These are phyloP conservation scores for Rhizophagus sp. DNA, from an alignment of 192 early-diverging fungal genomes.

Conservation along the genomic window DNA sequence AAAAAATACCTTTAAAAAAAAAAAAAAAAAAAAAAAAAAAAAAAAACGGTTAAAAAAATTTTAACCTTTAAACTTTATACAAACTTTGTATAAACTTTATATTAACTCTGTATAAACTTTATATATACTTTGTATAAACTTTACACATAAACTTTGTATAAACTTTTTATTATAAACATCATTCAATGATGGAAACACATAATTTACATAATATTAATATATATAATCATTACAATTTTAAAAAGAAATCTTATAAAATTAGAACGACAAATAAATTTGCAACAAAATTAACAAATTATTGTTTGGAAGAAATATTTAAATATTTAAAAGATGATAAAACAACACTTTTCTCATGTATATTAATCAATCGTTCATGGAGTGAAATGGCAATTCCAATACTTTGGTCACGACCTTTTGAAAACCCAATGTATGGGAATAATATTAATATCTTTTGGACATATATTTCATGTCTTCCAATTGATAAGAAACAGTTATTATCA, in stretches of 20 bases:
- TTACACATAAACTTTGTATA: background rate
- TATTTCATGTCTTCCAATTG: background rate
- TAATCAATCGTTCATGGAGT: constrained; percentile 2
- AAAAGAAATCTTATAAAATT: too few relatives aligned
- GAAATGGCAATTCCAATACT: background rate
- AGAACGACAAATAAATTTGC: background rate
- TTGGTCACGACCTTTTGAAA: background rate
- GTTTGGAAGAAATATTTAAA: constrained; percentile 9
- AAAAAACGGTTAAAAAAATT: background rate
- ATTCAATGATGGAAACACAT: background rate
- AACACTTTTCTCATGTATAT: background rate
- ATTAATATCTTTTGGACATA: background rate
- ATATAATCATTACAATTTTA: too few relatives aligned
- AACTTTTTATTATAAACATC: background rate
- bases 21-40: too few relatives aligned
- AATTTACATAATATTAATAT: background rate
- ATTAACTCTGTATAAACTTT: too few relatives aligned
- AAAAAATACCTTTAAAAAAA: too few relatives aligned
- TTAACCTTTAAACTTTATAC: background rate
- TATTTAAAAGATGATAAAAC: background rate
- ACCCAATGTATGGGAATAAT: background rate
- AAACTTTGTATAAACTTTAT: too few relatives aligned
- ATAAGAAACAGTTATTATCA: background rate
- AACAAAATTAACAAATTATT: background rate
- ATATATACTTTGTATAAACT: background rate